phyloP scores from a whole-genome alignment of 2,329 filamentous ascomycete species.

The Neopestalotiopsis sp. region DNA sequence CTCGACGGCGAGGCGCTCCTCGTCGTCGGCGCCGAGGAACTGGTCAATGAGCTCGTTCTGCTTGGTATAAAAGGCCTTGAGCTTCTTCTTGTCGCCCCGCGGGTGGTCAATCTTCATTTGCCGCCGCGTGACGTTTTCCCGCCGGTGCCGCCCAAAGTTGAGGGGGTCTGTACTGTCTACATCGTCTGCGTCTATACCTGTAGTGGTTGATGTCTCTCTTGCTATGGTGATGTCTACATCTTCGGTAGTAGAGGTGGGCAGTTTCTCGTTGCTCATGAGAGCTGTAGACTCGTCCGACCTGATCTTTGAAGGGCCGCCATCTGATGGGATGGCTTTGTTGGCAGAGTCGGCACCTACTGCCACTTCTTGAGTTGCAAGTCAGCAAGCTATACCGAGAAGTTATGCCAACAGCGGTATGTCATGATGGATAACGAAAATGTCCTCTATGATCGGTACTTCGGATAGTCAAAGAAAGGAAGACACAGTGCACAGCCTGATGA shows the following conservation, averaged over 20 bases:
- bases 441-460: not conserved
- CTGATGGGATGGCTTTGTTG: slow-evolving; percentile 12
- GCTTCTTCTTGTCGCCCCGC: slow-evolving; percentile 44
- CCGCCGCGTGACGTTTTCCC: slow-evolving; percentile 44
- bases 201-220: slow-evolving; percentile 20
- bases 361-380: slow-evolving; percentile 10
- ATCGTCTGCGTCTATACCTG: slow-evolving; percentile 24
- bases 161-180: slow-evolving; percentile 40
- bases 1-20: slow-evolving; percentile 55
- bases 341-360: not conserved
- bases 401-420: not conserved
- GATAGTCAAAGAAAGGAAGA: not conserved
- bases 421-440: not conserved
- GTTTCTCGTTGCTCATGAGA: not conserved
- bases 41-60: slow-evolving; percentile 55
- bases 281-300: not conserved
- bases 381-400: not conserved
- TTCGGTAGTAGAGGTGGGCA: not conserved
- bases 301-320: not conserved
- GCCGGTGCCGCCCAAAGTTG: slow-evolving; percentile 45
- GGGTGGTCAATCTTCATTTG: slow-evolving; percentile 56
- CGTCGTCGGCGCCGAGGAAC: slow-evolving; percentile 60
- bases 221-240: not conserved
- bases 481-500: not conserved
- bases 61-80: slow-evolving; percentile 52